These are phyloP conservation scores for Diplodia intermedia DNA, from an alignment of 2,329 filamentous ascomycete genomes.

Conservation along the genomic window DNA sequence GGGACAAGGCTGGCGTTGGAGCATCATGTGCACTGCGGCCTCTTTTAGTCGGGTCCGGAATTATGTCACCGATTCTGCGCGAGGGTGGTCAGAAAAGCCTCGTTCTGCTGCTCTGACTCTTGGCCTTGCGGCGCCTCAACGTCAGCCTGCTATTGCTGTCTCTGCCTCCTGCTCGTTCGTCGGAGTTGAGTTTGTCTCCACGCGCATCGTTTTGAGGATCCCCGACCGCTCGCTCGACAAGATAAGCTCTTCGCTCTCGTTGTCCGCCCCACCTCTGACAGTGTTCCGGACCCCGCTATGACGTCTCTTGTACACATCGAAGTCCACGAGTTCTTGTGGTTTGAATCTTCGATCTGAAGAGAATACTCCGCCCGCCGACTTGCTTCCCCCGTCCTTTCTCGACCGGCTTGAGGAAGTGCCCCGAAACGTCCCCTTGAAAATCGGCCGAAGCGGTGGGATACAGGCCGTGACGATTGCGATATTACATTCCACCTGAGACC, in stretches of 20 bases:
- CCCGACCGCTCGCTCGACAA: constrained; percentile 19
- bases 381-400: constrained; percentile 8
- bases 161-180: neutral
- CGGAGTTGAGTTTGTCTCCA: neutral
- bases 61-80: neutral
- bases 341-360: constrained; percentile 10
- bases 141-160: too few species aligned
- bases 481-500: constrained; percentile 53
- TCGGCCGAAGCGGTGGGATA: constrained; percentile 48
- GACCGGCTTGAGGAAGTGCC: constrained; percentile 27
- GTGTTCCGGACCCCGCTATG: constrained; percentile 14
- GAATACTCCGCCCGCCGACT: constrained; percentile 13
- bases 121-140: neutral
- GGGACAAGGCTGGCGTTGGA: too few species aligned
- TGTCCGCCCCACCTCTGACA: constrained; percentile 15
- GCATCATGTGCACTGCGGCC: constrained; percentile 6
- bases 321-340: constrained; percentile 33
- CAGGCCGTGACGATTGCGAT: constrained; percentile 51
- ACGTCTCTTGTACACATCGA: constrained; percentile 28
- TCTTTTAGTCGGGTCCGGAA: neutral
- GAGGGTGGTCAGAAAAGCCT: constrained; percentile 22
- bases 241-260: constrained; percentile 35
- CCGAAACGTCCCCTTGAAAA: constrained; percentile 39
- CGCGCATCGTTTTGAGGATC: constrained; percentile 17
- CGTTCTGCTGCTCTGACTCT: neutral